Evolutionary conservation across 2,329 filamentous ascomycete genomes (phyloP).

Genomic region (Allantophomopsis lycopodina): DNA sequence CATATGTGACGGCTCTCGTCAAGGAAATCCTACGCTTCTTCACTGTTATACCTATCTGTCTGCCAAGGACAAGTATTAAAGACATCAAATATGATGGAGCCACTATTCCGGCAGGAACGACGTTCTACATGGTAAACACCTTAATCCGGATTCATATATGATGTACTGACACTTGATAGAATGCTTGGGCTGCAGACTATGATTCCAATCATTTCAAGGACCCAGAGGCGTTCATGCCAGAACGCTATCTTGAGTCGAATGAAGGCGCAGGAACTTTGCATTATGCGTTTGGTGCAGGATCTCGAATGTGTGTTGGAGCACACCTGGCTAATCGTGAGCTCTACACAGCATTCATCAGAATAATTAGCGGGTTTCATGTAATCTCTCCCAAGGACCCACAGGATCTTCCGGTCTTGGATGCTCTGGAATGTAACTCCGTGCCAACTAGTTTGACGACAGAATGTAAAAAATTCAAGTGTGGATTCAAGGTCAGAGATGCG

Average conservation of each 20-base stretch:
- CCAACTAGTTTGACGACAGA: conserved; percentile 46
- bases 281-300: conserved; percentile 48
- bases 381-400: conserved; percentile 27
- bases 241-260: conserved; percentile 47
- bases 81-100: conserved; percentile 56
- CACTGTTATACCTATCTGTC: conserved; percentile 66
- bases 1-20: conserved; percentile 64
- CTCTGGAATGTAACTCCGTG: conserved; percentile 40
- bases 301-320: conserved; percentile 48
- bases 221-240: conserved; percentile 50
- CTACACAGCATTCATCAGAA: conserved; percentile 42
- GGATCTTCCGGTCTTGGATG: conserved; percentile 38
- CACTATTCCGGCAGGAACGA: conserved; percentile 60
- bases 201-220: conserved; percentile 54
- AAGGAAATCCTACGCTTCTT: conserved; percentile 71
- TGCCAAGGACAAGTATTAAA: conserved; percentile 59
- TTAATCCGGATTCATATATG: background rate
- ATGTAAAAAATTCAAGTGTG: conserved; percentile 48
- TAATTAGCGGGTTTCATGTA: conserved; percentile 45
- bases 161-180: conserved; percentile 26
- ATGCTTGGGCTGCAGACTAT: conserved; percentile 63
- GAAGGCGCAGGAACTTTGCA: conserved; percentile 40
- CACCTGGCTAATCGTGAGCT: conserved; percentile 51
- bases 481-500: conserved; percentile 33
- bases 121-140: conserved; percentile 56